Evolutionary conservation across 768 basidiomycete genomes (phyloP), one percentile per base, ranked within the genome.

Genomic region (Crepidotus variabilis): DNA sequence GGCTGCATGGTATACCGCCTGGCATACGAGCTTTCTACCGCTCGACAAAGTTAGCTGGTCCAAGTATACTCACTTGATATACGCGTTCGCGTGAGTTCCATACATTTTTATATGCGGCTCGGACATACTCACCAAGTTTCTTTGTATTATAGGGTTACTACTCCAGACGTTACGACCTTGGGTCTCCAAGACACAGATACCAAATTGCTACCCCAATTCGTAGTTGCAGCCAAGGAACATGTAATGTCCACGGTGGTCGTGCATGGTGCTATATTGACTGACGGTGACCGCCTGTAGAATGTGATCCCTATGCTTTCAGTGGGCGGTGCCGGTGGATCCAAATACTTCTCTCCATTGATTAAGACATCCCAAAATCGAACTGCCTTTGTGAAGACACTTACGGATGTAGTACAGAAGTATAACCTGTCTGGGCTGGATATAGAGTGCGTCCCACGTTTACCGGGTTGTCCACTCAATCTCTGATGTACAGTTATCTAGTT

Each of bases 281-380:
- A 18, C 34, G 47, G 45, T 52, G 34, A 57, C 24, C 10, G 34
- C 14, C 50, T 50, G 51, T 47, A 87, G 85, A 68, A 71, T 47
- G 85, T 86, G 3, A 74, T 79, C 58, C 81, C 86, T 1, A 63
- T 81, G 46, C 68, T 88, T 47, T 82, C 84, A 32, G 73, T 88
- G 24, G 88, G 87, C 48, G 88, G 87, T 11, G 88, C 85, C 85
- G 79, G 76, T 3, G 86, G 86, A 6, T 84, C 82, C 1, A 69
- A 72, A 11, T 87, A 76, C 69, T 90, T 81, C 72, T 88, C 87
- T 47, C 71, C 74, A 2, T 76, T 78, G 46, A 82, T 89, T 7
- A 79, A 75, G 28, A 82, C 79, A 6, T 61, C 77, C 0, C 60
- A 69, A 24, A 86, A 86, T 65, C 79, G 86, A 39, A 81, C 79